These are phyloP conservation scores for Nemania sp. DNA, from an alignment of 2,329 filamentous ascomycete genomes.

Conservation along the genomic window DNA sequence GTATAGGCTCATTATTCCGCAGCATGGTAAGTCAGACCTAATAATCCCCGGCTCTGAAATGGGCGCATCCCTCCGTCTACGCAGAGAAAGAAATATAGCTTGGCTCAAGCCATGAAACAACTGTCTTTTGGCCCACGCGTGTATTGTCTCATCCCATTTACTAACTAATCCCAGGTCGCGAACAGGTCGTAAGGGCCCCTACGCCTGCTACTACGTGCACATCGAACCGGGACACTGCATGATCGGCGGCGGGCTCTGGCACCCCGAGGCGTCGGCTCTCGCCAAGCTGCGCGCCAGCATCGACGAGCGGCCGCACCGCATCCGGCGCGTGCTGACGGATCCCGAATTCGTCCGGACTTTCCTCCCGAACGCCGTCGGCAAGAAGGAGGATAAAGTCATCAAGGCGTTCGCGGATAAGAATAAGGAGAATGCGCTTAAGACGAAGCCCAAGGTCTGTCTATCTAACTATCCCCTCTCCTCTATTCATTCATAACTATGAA, in stretches of 20 bases:
- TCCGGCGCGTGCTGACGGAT: constrained; percentile 69
- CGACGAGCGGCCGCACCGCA: constrained; percentile 69
- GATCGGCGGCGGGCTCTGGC: constrained; percentile 81
- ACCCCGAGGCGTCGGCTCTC: constrained; percentile 69
- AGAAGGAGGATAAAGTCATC: constrained; percentile 55
- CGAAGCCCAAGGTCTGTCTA: constrained; percentile 73
- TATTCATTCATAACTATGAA: neutral
- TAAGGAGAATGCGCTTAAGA: constrained; percentile 76
- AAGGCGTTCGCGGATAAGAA: constrained; percentile 73
- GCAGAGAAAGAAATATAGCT: neutral
- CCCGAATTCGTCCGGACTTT: constrained; percentile 65
- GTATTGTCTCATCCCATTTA: constrained; percentile 13
- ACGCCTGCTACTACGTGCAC: constrained; percentile 88
- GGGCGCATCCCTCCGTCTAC: neutral
- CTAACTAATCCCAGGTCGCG: constrained; percentile 62
- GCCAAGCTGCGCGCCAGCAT: constrained; percentile 72
- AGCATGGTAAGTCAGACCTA: constrained; percentile 60
- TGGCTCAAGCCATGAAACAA: neutral
- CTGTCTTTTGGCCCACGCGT: neutral
- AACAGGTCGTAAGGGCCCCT: constrained; percentile 83
- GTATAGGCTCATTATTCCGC: constrained; percentile 76
- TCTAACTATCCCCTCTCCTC: neutral
- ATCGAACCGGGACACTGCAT: constrained; percentile 73
- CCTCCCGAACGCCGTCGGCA: constrained; percentile 52
- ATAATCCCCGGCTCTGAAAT: neutral